Evolutionary conservation across 2,329 filamentous ascomycete species (phyloP).

Genomic region (Epichloe brachyelytri): DNA sequence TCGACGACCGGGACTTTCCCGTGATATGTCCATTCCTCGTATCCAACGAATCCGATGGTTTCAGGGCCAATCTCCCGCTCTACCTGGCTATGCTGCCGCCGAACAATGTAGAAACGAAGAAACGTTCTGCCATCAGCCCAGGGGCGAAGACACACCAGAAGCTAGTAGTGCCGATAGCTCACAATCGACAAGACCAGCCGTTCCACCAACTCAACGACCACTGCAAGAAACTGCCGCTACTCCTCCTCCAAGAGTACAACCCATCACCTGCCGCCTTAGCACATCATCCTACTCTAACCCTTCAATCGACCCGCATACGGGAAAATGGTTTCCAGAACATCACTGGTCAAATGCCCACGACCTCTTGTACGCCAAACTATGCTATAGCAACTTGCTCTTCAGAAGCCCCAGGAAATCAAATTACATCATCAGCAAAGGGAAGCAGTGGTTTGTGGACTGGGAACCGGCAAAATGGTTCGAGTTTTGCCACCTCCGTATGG

Average conservation of each 20-base stretch:
- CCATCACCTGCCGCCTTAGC: slow-evolving; percentile 25
- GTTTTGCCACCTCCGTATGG: slow-evolving; percentile 42
- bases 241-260: slow-evolving; percentile 18
- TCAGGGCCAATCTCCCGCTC: slow-evolving; percentile 24
- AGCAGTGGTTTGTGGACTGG: slow-evolving; percentile 49
- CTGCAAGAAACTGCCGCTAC: slow-evolving; percentile 7
- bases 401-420: slow-evolving; percentile 44
- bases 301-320: slow-evolving; percentile 33
- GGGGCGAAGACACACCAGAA: background rate
- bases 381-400: slow-evolving; percentile 45
- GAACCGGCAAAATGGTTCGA: slow-evolving; percentile 39
- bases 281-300: slow-evolving; percentile 32
- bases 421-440: slow-evolving; percentile 42
- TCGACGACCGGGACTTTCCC: slow-evolving; percentile 56
- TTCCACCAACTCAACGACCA: slow-evolving; percentile 5
- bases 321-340: slow-evolving; percentile 44
- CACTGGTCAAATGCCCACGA: slow-evolving; percentile 43
- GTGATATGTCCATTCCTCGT: slow-evolving; percentile 49
- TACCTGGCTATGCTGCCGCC: slow-evolving; percentile 6
- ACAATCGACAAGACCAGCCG: background rate
- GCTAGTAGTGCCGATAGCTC: slow-evolving; percentile 3
- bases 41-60: slow-evolving; percentile 40
- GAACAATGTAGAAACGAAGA: slow-evolving; percentile 3
- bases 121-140: background rate
- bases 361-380: slow-evolving; percentile 45